phyloP scores from a whole-genome alignment of 257 asterid species.

The Perilla frutescens region DNA sequence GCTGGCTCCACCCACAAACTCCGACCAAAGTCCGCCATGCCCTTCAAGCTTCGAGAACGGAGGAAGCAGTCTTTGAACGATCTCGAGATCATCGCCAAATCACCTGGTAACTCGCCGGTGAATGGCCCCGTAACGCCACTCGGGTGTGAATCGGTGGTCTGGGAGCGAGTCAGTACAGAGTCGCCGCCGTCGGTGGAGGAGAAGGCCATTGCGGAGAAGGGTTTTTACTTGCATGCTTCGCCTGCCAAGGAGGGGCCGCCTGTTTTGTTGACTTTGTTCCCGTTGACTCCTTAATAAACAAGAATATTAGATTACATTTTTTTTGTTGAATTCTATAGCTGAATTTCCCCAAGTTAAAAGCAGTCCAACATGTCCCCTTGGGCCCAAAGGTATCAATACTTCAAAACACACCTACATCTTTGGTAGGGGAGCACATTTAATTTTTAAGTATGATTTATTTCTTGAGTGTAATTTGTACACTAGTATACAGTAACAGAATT shows the following conservation, averaged over 20 bases:
- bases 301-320: background rate
- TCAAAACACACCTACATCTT: too few relatives aligned
- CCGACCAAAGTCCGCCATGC: constrained; percentile 22
- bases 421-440: too few relatives aligned
- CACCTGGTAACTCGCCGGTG: constrained; percentile 25
- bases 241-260: constrained; percentile 42
- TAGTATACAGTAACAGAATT: too few relatives aligned
- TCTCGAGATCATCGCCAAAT: constrained; percentile 23
- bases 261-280: constrained; percentile 46
- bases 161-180: constrained; percentile 26
- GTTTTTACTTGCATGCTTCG: constrained; percentile 40
- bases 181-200: constrained; percentile 42
- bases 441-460: too few relatives aligned
- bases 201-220: constrained; percentile 37
- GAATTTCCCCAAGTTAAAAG: background rate
- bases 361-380: background rate
- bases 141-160: constrained; percentile 23
- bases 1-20: constrained; percentile 28
- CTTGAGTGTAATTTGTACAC: too few relatives aligned
- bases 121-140: constrained; percentile 35
- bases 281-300: constrained; percentile 32
- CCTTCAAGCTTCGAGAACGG: constrained; percentile 43
- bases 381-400: too few relatives aligned
- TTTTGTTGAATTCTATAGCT: background rate
- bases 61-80: constrained; percentile 35